Percentiles rank a stretch among this genome's conserved stretches.
Evolutionary conservation across 139 green algal species (phyloP).

Genomic region (Chlorella sp.): DNA sequence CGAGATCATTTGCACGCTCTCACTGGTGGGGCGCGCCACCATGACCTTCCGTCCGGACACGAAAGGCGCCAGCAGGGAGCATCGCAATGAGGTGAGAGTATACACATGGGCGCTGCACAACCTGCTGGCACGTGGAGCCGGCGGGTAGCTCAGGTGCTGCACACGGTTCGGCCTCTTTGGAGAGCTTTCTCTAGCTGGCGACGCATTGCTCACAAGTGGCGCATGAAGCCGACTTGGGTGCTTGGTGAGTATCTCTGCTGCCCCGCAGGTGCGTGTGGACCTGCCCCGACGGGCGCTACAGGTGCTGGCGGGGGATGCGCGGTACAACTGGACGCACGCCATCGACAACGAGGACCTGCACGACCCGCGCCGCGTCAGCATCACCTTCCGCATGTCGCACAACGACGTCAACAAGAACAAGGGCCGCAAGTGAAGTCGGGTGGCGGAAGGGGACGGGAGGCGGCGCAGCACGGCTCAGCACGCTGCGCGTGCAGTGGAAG

Average conservation of each 20-base stretch:
- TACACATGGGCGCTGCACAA: too few species aligned
- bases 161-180: background rate
- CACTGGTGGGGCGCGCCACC: background rate
- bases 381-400: conserved; percentile 29
- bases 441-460: too few species aligned
- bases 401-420: too few species aligned
- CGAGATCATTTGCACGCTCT: too few species aligned
- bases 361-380: conserved; percentile 12
- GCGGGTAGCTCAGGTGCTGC: background rate
- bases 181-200: too few species aligned
- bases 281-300: conserved; percentile 15
- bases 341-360: conserved; percentile 16
- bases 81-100: too few species aligned
- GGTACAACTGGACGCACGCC: conserved; percentile 36
- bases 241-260: background rate
- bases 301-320: conserved; percentile 18
- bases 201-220: too few species aligned
- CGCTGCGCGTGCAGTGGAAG: too few species aligned
- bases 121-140: background rate
- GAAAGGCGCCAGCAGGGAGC: too few species aligned
- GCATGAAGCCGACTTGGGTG: background rate
- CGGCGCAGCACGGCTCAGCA: too few species aligned
- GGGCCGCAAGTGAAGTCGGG: too few species aligned
- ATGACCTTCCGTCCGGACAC: too few species aligned
- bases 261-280: conserved; percentile 1